Evolutionary conservation across 2,329 filamentous ascomycete genomes (phyloP).

Genomic region (Penicillium sp.): DNA sequence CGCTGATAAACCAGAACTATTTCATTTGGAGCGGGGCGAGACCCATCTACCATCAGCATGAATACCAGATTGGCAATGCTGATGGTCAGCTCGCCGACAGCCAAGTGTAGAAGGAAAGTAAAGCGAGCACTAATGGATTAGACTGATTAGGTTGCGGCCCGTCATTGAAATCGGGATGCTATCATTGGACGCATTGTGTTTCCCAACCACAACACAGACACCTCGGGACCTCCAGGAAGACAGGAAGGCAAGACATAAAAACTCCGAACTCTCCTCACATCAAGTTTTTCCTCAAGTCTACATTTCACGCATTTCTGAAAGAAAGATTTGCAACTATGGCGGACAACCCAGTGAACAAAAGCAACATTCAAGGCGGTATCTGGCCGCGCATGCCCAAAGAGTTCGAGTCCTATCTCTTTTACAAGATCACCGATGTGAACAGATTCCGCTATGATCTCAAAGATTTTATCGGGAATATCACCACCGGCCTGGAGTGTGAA

Average conservation of each 20-base stretch:
- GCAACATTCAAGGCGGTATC: slow-evolving; percentile 15
- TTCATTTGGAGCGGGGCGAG: background rate
- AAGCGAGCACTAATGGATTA: background rate
- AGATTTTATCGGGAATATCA: slow-evolving; percentile 8
- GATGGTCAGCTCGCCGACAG: background rate
- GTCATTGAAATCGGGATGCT: background rate
- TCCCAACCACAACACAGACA: background rate
- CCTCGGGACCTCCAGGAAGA: background rate
- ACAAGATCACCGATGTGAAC: slow-evolving; percentile 13
- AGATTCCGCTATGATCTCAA: slow-evolving; percentile 3
- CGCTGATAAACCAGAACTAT: background rate
- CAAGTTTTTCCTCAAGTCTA: background rate
- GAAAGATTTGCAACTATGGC: background rate
- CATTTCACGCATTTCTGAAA: background rate
- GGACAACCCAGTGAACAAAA: background rate
- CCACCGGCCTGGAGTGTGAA: slow-evolving; percentile 16
- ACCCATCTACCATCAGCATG: background rate
- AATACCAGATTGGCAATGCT: background rate
- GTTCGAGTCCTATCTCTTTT: slow-evolving; percentile 19
- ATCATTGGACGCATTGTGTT: background rate
- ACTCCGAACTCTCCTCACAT: background rate
- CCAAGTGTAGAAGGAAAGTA: background rate
- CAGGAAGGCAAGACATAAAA: background rate
- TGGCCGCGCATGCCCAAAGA: slow-evolving; percentile 13
- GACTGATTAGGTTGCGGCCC: background rate